A percentile compares a stretch with the other conserved stretches of the same genome.
phyloP scores from a whole-genome alignment of 2,329 filamentous ascomycete genomes.

The Ilyonectria robusta region DNA sequence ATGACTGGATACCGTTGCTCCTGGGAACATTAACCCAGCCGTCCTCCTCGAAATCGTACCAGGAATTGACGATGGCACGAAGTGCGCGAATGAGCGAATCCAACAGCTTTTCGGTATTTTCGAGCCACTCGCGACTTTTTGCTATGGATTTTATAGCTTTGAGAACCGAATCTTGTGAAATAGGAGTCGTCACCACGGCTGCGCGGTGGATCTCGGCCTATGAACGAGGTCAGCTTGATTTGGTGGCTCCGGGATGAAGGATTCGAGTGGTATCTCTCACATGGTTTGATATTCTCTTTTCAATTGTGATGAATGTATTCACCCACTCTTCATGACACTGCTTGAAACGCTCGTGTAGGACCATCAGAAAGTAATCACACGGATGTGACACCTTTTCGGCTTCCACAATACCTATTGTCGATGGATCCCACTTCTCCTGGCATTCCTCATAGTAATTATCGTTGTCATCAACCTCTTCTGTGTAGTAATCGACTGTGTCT shows the following conservation, averaged over 20 bases:
- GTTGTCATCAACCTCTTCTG: too few relatives aligned
- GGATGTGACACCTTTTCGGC: background rate
- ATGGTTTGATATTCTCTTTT: background rate
- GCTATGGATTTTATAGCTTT: background rate
- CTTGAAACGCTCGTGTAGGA: background rate
- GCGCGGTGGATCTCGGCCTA: background rate
- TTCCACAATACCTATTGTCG: background rate
- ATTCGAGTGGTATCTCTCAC: background rate
- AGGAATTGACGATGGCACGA: background rate
- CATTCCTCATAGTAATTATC: background rate
- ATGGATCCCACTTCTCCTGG: background rate
- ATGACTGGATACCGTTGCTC: background rate
- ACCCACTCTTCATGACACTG: constrained; percentile 1
- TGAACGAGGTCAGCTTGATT: background rate
- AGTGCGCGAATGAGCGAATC: background rate
- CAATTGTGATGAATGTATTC: background rate
- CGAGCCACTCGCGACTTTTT: background rate
- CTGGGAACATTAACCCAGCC: background rate
- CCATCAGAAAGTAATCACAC: constrained; percentile 4
- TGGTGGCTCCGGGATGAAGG: too few relatives aligned
- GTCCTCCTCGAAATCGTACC: background rate
- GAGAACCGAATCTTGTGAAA: background rate
- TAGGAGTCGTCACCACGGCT: background rate
- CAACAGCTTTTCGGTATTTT: background rate
- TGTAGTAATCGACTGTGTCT: constrained; percentile 14